Conservation (phyloP, 805 yeast genomes). For the Kluyveromyces starmeri region DNA sequence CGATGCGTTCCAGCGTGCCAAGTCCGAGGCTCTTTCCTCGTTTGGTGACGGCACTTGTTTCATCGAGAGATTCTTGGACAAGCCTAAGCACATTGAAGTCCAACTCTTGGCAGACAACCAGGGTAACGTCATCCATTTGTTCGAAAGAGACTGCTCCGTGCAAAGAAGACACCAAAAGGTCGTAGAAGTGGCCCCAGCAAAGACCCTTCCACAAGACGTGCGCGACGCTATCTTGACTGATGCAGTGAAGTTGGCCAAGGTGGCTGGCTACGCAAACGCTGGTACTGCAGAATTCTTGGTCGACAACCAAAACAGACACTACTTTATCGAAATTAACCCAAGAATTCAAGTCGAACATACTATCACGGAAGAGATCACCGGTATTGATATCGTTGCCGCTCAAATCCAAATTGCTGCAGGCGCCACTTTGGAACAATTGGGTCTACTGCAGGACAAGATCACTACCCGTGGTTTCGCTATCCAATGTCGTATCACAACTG, state of each 20-base stretch:
- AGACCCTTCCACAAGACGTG: conserved; percentile 70
- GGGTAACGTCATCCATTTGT: conserved; percentile 91
- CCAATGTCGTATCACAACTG: conserved; percentile 98
- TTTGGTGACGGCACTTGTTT: conserved; percentile 98
- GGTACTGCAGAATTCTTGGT: conserved; percentile 98
- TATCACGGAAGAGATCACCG: conserved; percentile 97
- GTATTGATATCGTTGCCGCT: conserved; percentile 95
- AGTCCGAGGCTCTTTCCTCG: conserved; percentile 90
- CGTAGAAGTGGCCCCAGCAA: conserved; percentile 97
- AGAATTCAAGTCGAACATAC: conserved; percentile 98
- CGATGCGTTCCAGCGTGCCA: conserved; percentile 90
- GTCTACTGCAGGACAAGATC: conserved; percentile 87
- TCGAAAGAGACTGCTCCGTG: conserved; percentile 98
- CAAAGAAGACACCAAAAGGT: conserved; percentile 99
- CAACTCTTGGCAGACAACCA: conserved; percentile 88
- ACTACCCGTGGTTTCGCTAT: conserved; percentile 96
- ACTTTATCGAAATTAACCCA: conserved; percentile 96
- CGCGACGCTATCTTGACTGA: conserved; percentile 90
- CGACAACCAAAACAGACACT: conserved; percentile 87
- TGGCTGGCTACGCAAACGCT: conserved; percentile 89
- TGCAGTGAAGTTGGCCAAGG: conserved; percentile 84
- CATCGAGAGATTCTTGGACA: conserved; percentile 89
- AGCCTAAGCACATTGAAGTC: conserved; percentile 96
- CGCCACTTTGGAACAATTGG: conserved; percentile 85
- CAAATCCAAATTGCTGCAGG: conserved; percentile 99